Conservation (phyloP, 306 rosid species). For the Hippophae tibetana region DNA sequence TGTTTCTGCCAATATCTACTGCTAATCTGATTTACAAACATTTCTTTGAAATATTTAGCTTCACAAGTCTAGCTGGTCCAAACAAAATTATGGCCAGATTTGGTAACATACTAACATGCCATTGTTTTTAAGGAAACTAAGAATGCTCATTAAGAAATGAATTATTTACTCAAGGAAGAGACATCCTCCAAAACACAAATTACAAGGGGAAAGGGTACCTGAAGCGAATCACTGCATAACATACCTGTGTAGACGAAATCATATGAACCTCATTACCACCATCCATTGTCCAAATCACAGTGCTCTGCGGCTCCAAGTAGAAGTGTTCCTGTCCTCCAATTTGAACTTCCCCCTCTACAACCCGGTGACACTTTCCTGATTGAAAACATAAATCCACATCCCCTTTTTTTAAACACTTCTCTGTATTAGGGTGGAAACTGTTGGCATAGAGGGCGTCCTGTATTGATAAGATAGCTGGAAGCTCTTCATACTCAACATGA, state of each 20-base stretch:
- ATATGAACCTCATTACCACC: slow-evolving; percentile 94
- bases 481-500: slow-evolving; percentile 67
- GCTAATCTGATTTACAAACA: too few species aligned
- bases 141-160: too few species aligned
- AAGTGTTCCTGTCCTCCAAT: slow-evolving; percentile 98
- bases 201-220: background rate
- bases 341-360: slow-evolving; percentile 76
- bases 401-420: slow-evolving; percentile 61
- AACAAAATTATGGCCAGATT: too few species aligned
- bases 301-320: slow-evolving; percentile 83
- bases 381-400: slow-evolving; percentile 72
- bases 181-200: too few species aligned
- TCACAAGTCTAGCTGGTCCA: too few species aligned
- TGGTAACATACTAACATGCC: too few species aligned
- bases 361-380: slow-evolving; percentile 66
- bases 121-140: too few species aligned
- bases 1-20: too few species aligned
- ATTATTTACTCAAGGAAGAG: too few species aligned
- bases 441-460: slow-evolving; percentile 70
- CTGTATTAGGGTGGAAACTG: slow-evolving; percentile 70
- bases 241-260: slow-evolving; percentile 93
- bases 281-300: slow-evolving; percentile 76
- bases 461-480: slow-evolving; percentile 72
- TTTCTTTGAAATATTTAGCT: too few species aligned
- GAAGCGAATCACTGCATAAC: slow-evolving; percentile 2